Base-by-base conservation (phyloP, 495 filamentous ascomycete genomes). In the Aspergillus kassunensis region DNA sequence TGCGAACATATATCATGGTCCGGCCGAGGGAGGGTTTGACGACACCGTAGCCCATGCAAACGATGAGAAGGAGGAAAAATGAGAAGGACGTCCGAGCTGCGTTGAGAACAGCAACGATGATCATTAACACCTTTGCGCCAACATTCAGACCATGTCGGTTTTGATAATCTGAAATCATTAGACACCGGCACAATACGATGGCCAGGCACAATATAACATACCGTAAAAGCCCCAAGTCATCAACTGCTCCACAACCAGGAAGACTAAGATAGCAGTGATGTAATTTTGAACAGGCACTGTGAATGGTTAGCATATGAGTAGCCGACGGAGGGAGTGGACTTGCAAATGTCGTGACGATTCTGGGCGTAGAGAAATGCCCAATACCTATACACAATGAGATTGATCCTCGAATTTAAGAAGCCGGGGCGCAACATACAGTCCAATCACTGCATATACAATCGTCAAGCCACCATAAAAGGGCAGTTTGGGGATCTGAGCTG, bases 31-130 rank as follows among this genome's bases (percentile, higher is more conserved):
- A 88, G 6, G 85, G 92, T 67, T 97, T 97, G 53, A 97, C 93
- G 19, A 99, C 93, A 61, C 93, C 93, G 57, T 99, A 99, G 40
- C 93, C 93, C 93, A 99, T 97, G 68, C 93, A 99, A 20, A 97
- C 93, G 51, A 99, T 99, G 23, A 99, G 84, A 1, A 99, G 85
- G 24, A 99, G 80, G 76, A 99, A 97, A 77, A 99, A 99, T 19
- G 91, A 97, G 68, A 99, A 97, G 0, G 91, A 95, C 64, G 97
- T 99, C 49, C 93, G 82, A 36, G 81, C 89, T 6, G 93, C 93
- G 66, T 96, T 97, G 18, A 99, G 80, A 39, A 97, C 76, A 47
- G 90, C 89, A 8, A 96, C 95, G 29, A 97, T 70, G 15, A 96
- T 78, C 77, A 99, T 87, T 34, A 97, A 74, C 13, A 83, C 87